Evolutionary conservation across 2,329 filamentous ascomycete genomes (phyloP).

Genomic region (Ophiostoma montium): DNA sequence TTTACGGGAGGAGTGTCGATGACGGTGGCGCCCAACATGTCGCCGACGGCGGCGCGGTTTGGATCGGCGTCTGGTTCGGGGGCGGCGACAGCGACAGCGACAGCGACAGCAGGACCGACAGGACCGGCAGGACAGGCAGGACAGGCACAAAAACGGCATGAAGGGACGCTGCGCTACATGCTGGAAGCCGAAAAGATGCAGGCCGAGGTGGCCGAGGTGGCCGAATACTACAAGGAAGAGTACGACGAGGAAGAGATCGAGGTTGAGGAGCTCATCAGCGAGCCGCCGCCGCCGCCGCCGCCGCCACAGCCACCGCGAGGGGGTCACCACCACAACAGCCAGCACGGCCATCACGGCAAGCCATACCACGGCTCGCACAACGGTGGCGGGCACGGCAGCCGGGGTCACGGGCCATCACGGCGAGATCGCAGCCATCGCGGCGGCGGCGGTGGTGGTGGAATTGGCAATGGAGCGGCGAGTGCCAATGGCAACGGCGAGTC

Average conservation of each 20-base stretch:
- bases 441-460: neutral
- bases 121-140: conserved; percentile 17
- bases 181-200: conserved; percentile 65
- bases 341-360: neutral
- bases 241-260: conserved; percentile 68
- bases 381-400: neutral
- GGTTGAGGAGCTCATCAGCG: conserved; percentile 48
- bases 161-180: conserved; percentile 79
- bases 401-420: neutral
- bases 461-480: neutral
- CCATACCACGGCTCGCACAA: neutral
- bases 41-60: conserved; percentile 26
- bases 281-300: conserved; percentile 7
- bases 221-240: conserved; percentile 55
- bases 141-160: conserved; percentile 33
- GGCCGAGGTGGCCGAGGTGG: conserved; percentile 54
- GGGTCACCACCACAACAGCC: neutral
- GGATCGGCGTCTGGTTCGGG: conserved; percentile 23
- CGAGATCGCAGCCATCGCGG: conserved; percentile 6
- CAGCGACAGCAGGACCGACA: conserved; percentile 12
- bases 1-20: conserved; percentile 17
- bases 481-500: neutral
- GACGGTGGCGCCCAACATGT: conserved; percentile 24
- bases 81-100: conserved; percentile 10
- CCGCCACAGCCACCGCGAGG: neutral